Conservation (phyloP, 1,284 basidiomycete species). For the Kalmanozyma brasiliensis region DNA sequence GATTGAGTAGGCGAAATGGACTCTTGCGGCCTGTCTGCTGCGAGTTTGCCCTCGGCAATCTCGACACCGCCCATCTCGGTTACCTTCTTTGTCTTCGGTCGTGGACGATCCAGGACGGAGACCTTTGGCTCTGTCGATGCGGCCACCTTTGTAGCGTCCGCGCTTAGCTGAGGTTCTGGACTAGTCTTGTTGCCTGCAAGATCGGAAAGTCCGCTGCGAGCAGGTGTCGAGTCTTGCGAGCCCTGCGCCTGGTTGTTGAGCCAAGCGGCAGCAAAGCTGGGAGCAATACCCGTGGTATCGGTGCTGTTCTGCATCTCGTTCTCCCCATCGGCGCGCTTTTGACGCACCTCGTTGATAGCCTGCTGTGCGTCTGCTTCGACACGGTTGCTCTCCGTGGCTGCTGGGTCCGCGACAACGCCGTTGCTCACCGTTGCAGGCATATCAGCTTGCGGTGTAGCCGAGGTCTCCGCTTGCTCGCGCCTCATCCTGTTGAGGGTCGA, state of each 20-base stretch:
- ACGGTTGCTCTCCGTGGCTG: background rate
- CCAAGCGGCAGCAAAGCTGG: constrained; percentile 61
- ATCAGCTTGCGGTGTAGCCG: background rate
- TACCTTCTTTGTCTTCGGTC: constrained; percentile 33
- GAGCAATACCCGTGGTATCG: constrained; percentile 49
- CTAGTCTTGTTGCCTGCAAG: constrained; percentile 19
- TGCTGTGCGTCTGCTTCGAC: constrained; percentile 38
- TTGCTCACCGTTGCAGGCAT: background rate
- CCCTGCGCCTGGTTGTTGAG: constrained; percentile 44
- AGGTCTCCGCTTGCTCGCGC: constrained; percentile 9
- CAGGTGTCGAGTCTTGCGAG: constrained; percentile 4
- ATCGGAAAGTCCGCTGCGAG: constrained; percentile 2
- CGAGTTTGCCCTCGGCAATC: constrained; percentile 49
- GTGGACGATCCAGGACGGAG: constrained; percentile 52
- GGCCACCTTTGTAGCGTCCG: background rate
- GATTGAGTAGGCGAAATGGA: constrained; percentile 22
- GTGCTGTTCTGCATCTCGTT: constrained; percentile 41
- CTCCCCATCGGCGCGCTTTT: constrained; percentile 42
- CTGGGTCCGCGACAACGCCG: constrained; percentile 20
- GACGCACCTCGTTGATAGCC: constrained; percentile 51
- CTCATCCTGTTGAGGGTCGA: constrained; percentile 33
- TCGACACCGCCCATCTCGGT: constrained; percentile 50
- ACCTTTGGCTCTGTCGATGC: constrained; percentile 14
- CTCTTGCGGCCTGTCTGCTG: constrained; percentile 17
- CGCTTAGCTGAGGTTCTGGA: constrained; percentile 2